These are phyloP conservation scores for Naganishia liquefaciens DNA, from an alignment of 1,284 basidiomycete genomes.

Conservation along the genomic window DNA sequence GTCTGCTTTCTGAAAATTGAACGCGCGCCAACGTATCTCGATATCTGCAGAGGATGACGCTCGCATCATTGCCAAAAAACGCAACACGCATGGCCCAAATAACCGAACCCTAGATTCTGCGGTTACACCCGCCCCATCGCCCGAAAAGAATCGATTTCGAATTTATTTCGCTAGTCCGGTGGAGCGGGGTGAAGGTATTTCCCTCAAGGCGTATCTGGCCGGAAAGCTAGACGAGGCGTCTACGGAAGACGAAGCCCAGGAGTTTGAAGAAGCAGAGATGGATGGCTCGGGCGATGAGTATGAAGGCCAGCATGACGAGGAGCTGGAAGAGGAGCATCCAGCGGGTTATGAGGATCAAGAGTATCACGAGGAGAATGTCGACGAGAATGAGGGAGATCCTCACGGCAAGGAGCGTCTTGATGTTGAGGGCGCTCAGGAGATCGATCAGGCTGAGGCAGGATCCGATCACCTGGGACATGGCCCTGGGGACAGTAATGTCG, in stretches of 20 bases:
- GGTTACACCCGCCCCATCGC: conserved; percentile 30
- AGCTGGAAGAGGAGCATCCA: conserved; percentile 42
- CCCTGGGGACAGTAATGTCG: conserved; percentile 7
- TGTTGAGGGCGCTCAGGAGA: conserved; percentile 33
- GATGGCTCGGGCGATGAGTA: too few relatives aligned
- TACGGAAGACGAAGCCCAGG: conserved; percentile 36
- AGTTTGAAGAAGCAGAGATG: conserved; percentile 60
- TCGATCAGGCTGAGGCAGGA: conserved; percentile 10
- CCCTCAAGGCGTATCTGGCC: conserved; percentile 24
- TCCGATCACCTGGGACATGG: conserved; percentile 6
- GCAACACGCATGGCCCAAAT: conserved; percentile 43
- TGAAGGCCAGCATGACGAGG: conserved; percentile 58
- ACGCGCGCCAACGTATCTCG: neutral
- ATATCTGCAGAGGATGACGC: conserved; percentile 38
- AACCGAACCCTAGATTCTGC: conserved; percentile 44
- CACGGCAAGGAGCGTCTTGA: conserved; percentile 32
- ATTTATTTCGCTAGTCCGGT: conserved; percentile 56
- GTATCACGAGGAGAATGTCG: conserved; percentile 52
- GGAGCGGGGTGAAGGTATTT: conserved; percentile 37
- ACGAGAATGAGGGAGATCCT: conserved; percentile 49
- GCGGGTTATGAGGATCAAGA: conserved; percentile 32
- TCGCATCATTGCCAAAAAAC: conserved; percentile 44
- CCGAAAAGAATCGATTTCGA: conserved; percentile 51
- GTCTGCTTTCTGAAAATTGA: neutral
- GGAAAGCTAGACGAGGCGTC: conserved; percentile 17